Evolutionary conservation across 768 basidiomycete species (phyloP), one percentile per base, ranked within the genome.

Genomic region (Amanita inopinata): DNA sequence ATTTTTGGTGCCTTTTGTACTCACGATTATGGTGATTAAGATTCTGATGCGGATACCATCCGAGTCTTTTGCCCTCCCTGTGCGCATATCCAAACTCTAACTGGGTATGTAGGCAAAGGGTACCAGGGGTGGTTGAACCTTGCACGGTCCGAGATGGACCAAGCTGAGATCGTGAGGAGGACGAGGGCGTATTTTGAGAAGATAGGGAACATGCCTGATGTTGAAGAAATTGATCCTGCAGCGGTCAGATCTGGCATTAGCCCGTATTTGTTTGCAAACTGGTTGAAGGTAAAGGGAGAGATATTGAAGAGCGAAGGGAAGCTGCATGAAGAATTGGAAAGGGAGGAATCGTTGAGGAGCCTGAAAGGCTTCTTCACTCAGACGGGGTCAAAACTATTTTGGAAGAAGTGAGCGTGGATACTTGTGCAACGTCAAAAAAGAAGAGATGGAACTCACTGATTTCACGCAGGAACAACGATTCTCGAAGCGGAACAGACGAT

Each of bases 81-180:
- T n/a, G 27, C 27, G 27, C 7, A n/a, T n/a, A 28, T 28, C n/a
- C 27, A 28, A n/a, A 28, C 27, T 7, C 27, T 28, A 28, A 6
- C 7, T 7, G 27, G 27, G 7, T 28, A 28, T n/a, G 7, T n/a
- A 28, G 7, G 27, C n/a, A 6, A 6, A 7, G 27, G 27, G 27
- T 28, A 7, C n/a, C 27, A 6, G n/a, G 43, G 46, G 4, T 43
- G 44, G 20, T 9, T 51, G 2, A n/a, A 19, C 11, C 20, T 51
- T 1, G 33, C 35, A 7, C 35, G 23, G 5, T 51, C 52, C 2
- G 46, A 45, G 19, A 25, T 51, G 28, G 47, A 51, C 15, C 52
- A 53, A 38, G 33, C 39, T 9, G 50, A 53, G 18, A 53, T 53
- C 20, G 22, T 53, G 4, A 25, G 46, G 19, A 51, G 27, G 31